Conservation (phyloP, 345 rosid genomes). For the Euphorbia tirucalli region DNA sequence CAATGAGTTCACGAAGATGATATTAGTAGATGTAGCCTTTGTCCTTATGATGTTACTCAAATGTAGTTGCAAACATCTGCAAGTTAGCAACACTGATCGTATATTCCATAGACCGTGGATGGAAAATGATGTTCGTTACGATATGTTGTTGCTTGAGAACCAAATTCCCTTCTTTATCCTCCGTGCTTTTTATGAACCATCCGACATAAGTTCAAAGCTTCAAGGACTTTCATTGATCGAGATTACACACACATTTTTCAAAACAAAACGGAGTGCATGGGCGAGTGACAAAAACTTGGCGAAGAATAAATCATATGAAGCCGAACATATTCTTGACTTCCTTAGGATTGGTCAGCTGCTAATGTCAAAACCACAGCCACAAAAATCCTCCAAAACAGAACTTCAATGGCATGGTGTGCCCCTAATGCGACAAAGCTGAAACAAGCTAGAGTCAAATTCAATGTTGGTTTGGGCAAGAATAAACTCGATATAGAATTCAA, state of each 20-base stretch:
- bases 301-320: background rate
- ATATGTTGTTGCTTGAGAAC: slow-evolving; percentile 27
- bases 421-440: background rate
- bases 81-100: background rate
- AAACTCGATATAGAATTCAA: too few species aligned
- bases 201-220: background rate
- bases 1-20: too few species aligned
- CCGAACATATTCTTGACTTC: slow-evolving; percentile 20
- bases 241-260: background rate
- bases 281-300: background rate
- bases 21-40: too few species aligned
- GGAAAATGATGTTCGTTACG: background rate
- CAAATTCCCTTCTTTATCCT: slow-evolving; percentile 30
- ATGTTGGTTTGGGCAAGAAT: too few species aligned
- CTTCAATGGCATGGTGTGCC: background rate
- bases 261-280: background rate
- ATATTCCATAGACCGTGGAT: slow-evolving; percentile 15
- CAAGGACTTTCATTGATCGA: background rate
- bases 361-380: background rate
- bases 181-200: background rate
- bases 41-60: slow-evolving; percentile 11
- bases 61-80: background rate
- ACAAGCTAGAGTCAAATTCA: too few species aligned
- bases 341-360: background rate
- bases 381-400: background rate